Evolutionary conservation across 768 basidiomycete genomes (phyloP).

Genomic region (Trametes elegans): DNA sequence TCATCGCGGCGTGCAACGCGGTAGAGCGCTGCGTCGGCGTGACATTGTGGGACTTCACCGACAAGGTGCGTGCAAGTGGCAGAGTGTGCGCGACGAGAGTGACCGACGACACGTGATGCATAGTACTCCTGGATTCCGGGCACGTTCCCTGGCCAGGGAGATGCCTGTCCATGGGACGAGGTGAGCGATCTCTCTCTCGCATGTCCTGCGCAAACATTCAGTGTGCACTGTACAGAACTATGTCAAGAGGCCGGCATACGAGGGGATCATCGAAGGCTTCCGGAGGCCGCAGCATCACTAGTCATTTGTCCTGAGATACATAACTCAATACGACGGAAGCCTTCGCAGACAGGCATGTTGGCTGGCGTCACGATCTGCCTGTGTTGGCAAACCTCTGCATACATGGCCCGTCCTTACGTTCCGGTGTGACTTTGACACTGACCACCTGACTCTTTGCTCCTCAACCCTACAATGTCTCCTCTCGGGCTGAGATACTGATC

Average conservation of each 20-base stretch:
- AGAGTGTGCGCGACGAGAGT: background rate
- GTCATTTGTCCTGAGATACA: background rate
- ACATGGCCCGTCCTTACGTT: no score
- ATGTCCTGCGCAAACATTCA: background rate
- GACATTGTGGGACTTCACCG: slow-evolving; percentile 42
- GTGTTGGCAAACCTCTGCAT: no score
- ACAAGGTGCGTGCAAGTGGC: slow-evolving; percentile 25
- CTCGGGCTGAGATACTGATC: no score
- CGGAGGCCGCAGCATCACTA: background rate
- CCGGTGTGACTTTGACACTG: no score
- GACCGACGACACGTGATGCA: background rate
- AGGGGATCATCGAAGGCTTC: slow-evolving; percentile 25
- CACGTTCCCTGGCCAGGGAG: slow-evolving; percentile 33
- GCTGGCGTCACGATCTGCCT: background rate
- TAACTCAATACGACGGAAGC: no score
- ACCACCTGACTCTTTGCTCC: no score
- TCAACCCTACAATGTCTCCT: no score
- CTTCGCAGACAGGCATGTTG: no score
- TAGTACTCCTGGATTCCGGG: slow-evolving; percentile 35
- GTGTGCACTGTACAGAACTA: slow-evolving; percentile 13
- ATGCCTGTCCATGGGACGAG: slow-evolving; percentile 28
- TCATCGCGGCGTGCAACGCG: slow-evolving; percentile 49
- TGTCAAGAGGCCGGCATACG: slow-evolving; percentile 25
- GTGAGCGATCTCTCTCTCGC: slow-evolving; percentile 5
- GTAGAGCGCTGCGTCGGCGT: slow-evolving; percentile 35